Conservation (phyloP, 352 stramenopile genomes). For the Pythium insidiosum region DNA sequence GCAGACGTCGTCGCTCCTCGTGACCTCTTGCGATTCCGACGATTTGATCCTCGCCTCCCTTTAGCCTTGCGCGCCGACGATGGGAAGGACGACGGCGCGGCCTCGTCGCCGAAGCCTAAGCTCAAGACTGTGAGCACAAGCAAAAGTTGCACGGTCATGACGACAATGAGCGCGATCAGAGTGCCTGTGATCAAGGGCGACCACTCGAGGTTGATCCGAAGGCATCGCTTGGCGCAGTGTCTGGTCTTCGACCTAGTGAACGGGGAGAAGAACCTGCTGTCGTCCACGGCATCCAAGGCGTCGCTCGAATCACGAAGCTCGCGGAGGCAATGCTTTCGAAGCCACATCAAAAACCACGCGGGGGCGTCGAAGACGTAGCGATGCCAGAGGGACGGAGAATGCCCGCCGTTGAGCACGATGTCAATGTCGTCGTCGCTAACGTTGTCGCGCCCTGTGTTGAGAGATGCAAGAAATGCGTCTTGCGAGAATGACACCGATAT, state of each 20-base stretch:
- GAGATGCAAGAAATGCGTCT: constrained; percentile 10
- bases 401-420: constrained; percentile 30
- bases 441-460: neutral
- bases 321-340: constrained; percentile 21
- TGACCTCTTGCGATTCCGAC: no score
- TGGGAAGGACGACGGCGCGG: no score
- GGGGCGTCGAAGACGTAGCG: constrained; percentile 42
- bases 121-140: constrained; percentile 1
- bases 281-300: constrained; percentile 8
- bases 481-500: constrained; percentile 22
- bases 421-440: constrained; percentile 14
- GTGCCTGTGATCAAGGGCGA: neutral
- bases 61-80: no score
- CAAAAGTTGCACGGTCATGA: constrained; percentile 16
- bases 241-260: constrained; percentile 8
- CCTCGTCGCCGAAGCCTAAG: no score
- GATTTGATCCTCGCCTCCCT: no score
- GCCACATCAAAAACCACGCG: constrained; percentile 30
- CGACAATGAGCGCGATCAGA: no score
- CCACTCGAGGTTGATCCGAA: constrained; percentile 1
- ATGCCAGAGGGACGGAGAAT: constrained; percentile 29
- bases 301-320: no score
- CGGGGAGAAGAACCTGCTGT: constrained; percentile 22
- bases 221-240: neutral
- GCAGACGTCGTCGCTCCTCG: no score